Percentiles rank a stretch among this genome's conserved stretches.
These are phyloP conservation scores for Penicillium lagena DNA, from an alignment of 495 filamentous ascomycete species.

Conservation along the genomic window DNA sequence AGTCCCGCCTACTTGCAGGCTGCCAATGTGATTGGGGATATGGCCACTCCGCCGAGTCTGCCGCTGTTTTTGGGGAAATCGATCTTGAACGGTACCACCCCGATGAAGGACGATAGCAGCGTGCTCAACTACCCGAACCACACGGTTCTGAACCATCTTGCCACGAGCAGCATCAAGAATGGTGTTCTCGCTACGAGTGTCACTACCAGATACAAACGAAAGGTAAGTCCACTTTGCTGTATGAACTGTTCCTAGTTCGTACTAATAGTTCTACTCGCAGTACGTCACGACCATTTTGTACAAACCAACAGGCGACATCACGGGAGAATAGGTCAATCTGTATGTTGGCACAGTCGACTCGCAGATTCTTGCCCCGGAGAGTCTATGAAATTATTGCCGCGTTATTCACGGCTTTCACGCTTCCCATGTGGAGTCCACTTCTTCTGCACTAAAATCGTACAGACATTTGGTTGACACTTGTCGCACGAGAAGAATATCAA, in stretches of 20 bases:
- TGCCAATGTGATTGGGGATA: slow-evolving; percentile 60
- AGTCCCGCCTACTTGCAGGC: slow-evolving; percentile 62
- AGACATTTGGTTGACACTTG: neutral
- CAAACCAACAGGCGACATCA: slow-evolving; percentile 65
- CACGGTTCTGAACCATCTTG: slow-evolving; percentile 91
- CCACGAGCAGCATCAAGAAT: slow-evolving; percentile 98
- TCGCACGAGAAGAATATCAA: neutral
- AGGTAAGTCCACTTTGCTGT: slow-evolving; percentile 49
- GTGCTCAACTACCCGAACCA: slow-evolving; percentile 95
- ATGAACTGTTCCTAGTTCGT: neutral
- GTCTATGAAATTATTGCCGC: too few relatives aligned
- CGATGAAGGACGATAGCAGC: slow-evolving; percentile 96
- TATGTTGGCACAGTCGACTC: neutral
- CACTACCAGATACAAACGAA: slow-evolving; percentile 92
- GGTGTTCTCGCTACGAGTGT: slow-evolving; percentile 93
- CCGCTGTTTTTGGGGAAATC: slow-evolving; percentile 92
- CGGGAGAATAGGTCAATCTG: slow-evolving; percentile 15
- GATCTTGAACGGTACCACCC: slow-evolving; percentile 81
- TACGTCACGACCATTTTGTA: slow-evolving; percentile 98
- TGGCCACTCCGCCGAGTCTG: slow-evolving; percentile 75
- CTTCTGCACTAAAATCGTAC: neutral
- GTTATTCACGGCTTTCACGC: too few relatives aligned
- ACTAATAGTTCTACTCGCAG: slow-evolving; percentile 36
- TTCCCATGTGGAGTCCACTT: too few relatives aligned
- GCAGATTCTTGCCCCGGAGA: too few relatives aligned